Evolutionary conservation across 805 yeast species (phyloP).

Genomic region (Candida suzukii): DNA sequence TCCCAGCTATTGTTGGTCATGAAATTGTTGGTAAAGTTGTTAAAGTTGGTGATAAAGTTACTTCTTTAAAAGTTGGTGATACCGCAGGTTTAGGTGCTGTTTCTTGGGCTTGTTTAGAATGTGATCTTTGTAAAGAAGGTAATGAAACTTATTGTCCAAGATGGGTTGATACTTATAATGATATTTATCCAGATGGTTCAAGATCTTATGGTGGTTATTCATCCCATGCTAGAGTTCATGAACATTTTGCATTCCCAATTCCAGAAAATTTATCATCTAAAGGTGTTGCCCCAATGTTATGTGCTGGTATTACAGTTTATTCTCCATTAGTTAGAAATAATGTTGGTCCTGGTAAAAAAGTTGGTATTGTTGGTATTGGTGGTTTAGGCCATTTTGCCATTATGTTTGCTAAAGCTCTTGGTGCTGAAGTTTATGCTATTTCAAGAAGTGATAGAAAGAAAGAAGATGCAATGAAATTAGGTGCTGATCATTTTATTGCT

Average conservation of each 20-base stretch:
- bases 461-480: conserved; percentile 44
- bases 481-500: conserved; percentile 50
- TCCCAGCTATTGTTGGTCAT: conserved; percentile 46
- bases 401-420: conserved; percentile 52
- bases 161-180: conserved; percentile 29
- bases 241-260: conserved; percentile 54
- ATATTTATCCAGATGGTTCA: conserved; percentile 21
- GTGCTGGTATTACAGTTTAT: conserved; percentile 73
- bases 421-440: conserved; percentile 53
- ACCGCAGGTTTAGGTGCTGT: conserved; percentile 80
- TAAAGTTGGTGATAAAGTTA: conserved; percentile 51
- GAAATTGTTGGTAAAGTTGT: conserved; percentile 58
- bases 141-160: conserved; percentile 39
- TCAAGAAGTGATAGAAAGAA: conserved; percentile 45
- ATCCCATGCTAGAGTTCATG: conserved; percentile 55
- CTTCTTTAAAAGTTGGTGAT: conserved; percentile 53
- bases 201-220: conserved; percentile 61
- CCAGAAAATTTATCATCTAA: conserved; percentile 48
- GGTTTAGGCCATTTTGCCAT: conserved; percentile 62
- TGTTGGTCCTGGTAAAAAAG: conserved; percentile 29
- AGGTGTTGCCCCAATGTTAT: conserved; percentile 64
- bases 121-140: conserved; percentile 48
- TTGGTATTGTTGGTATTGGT: conserved; percentile 60
- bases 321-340: conserved; percentile 53
- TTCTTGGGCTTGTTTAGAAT: conserved; percentile 50